Conservation (phyloP, 2,329 filamentous ascomycete genomes). For the Clonostachys rhizophaga region DNA sequence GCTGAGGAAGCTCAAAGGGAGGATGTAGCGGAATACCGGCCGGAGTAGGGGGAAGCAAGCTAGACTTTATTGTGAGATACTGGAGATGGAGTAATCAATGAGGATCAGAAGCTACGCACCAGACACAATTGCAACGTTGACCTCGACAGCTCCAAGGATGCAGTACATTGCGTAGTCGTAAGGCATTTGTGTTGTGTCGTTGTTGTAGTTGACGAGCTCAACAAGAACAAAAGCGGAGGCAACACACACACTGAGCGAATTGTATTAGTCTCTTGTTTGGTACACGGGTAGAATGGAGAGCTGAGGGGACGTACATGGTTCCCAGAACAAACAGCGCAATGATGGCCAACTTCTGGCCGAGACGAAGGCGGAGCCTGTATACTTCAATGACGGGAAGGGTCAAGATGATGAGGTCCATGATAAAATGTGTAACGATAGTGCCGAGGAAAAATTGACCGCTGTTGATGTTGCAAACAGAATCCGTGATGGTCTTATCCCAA, state of each 20-base stretch:
- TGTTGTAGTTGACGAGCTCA: background rate
- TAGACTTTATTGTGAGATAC: no score
- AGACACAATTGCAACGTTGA: conserved; percentile 4
- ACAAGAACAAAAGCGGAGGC: conserved; percentile 1
- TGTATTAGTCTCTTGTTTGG: no score
- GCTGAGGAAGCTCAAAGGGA: background rate
- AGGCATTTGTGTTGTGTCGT: background rate
- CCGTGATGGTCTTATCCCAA: conserved; percentile 16
- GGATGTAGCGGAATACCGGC: background rate
- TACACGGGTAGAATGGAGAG: no score
- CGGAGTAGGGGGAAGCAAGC: background rate
- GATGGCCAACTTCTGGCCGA: conserved; percentile 9
- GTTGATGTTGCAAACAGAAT: conserved; percentile 13
- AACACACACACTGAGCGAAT: conserved; percentile 6
- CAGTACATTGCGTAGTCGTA: background rate
- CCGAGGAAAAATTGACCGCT: conserved; percentile 17
- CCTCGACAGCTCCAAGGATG: conserved; percentile 1
- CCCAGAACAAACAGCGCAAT: conserved; percentile 13
- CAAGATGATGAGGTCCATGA: conserved; percentile 16
- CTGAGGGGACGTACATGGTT: conserved; percentile 7
- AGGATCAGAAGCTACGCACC: no score
- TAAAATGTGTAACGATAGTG: conserved; percentile 12
- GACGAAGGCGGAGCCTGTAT: conserved; percentile 10
- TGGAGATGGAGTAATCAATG: no score
- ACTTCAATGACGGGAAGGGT: conserved; percentile 15